phyloP scores from a whole-genome alignment of 1,284 basidiomycete genomes.

The Entoloma clypeatum region DNA sequence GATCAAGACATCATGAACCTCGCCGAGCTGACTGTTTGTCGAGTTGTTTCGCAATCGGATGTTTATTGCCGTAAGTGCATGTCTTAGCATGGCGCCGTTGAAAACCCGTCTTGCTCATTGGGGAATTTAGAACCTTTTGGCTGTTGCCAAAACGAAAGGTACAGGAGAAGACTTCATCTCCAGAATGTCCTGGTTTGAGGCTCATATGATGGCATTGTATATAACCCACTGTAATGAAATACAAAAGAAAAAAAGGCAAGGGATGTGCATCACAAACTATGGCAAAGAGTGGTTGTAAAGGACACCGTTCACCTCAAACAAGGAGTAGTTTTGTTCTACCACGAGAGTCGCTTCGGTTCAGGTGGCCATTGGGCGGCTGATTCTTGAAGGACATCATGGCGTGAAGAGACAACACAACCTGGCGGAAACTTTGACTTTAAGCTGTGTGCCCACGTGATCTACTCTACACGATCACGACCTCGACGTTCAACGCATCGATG shows the following conservation, averaged over 20 bases:
- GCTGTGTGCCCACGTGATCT: slow-evolving; percentile 3
- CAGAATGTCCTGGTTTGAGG: slow-evolving; percentile 19
- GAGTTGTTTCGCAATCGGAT: slow-evolving; percentile 40
- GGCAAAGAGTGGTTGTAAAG: slow-evolving; percentile 51
- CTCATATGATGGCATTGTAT: background rate
- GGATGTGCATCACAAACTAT: slow-evolving; percentile 67
- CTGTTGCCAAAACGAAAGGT: slow-evolving; percentile 54
- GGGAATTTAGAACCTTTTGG: slow-evolving; percentile 36
- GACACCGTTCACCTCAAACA: slow-evolving; percentile 70
- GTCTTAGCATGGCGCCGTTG: background rate
- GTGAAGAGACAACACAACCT: background rate
- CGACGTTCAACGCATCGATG: slow-evolving; percentile 32
- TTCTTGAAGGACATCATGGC: background rate
- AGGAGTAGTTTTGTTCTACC: slow-evolving; percentile 38
- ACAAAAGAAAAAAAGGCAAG: slow-evolving; percentile 7
- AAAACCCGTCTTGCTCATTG: background rate
- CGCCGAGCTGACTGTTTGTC: slow-evolving; percentile 46
- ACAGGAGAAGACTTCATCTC: slow-evolving; percentile 43
- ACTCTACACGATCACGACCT: slow-evolving; percentile 9
- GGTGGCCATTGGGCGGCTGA: no score
- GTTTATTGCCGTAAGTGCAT: slow-evolving; percentile 55
- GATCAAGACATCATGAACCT: slow-evolving; percentile 53
- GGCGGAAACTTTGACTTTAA: no score
- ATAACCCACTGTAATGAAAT: background rate
- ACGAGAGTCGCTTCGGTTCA: no score